These are phyloP conservation scores for Oemleria cerasiformis DNA, from an alignment of 306 rosid species.

Conservation along the genomic window DNA sequence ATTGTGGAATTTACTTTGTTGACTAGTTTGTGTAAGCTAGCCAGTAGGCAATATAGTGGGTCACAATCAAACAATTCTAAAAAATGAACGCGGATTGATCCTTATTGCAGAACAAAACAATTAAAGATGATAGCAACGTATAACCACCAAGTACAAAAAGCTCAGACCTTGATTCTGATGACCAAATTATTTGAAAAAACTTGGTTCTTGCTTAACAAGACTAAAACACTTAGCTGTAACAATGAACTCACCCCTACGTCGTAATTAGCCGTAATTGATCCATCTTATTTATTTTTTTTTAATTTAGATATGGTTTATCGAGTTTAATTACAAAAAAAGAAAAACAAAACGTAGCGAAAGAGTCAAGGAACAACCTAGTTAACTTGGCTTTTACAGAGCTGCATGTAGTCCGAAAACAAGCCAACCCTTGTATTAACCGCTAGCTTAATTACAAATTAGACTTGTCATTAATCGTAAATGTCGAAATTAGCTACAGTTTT, in stretches of 20 bases:
- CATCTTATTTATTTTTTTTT: neutral
- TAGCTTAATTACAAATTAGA: neutral
- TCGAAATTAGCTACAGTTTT: neutral
- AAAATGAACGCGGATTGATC: neutral
- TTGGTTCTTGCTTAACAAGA: neutral
- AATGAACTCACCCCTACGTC: neutral
- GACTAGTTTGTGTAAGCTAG: neutral
- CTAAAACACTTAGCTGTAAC: neutral
- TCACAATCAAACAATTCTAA: neutral
- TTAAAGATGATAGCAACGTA: neutral
- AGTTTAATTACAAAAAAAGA: neutral
- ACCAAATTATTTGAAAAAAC: neutral
- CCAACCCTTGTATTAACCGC: neutral
- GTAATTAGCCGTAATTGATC: neutral
- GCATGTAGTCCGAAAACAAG: neutral
- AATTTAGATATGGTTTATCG: neutral
- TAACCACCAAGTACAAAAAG: neutral
- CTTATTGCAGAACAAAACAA: neutral
- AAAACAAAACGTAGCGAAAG: neutral
- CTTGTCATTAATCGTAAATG: neutral
- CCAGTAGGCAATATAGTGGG: neutral
- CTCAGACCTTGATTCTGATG: neutral
- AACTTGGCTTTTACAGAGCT: neutral
- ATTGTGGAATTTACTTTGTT: neutral
- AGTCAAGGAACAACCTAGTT: constrained; percentile 1